These are phyloP conservation scores for Drechslerella stenobrocha DNA, from an alignment of 2,329 filamentous ascomycete species.

Conservation along the genomic window DNA sequence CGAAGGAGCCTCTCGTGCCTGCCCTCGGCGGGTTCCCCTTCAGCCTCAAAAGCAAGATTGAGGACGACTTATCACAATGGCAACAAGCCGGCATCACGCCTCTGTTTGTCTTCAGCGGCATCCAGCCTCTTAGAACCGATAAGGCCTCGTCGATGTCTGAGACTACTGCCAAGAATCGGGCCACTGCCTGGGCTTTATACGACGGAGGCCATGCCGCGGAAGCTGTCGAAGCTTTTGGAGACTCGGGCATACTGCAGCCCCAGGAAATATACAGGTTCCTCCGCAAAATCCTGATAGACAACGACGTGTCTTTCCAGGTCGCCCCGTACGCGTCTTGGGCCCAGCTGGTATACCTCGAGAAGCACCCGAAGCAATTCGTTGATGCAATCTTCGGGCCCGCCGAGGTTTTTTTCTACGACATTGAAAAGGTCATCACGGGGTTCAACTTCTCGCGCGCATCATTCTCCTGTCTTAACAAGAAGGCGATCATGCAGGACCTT, in stretches of 20 bases:
- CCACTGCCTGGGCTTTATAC: constrained; percentile 84
- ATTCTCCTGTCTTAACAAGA: constrained; percentile 68
- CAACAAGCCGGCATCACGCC: constrained; percentile 71
- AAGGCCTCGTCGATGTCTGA: constrained; percentile 65
- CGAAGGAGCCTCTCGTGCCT: constrained; percentile 82
- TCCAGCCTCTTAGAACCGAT: constrained; percentile 76
- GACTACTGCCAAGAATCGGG: constrained; percentile 69
- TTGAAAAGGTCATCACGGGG: constrained; percentile 54
- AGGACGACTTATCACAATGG: constrained; percentile 74
- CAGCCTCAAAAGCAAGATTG: constrained; percentile 73
- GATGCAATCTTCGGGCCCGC: constrained; percentile 53
- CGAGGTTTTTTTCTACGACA: constrained; percentile 53
- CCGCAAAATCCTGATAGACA: constrained; percentile 51
- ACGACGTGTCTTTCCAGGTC: constrained; percentile 53
- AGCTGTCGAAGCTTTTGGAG: constrained; percentile 84
- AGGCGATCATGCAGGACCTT: constrained; percentile 70
- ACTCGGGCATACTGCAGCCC: constrained; percentile 65
- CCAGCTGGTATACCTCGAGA: constrained; percentile 53
- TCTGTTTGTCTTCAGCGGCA: constrained; percentile 88
- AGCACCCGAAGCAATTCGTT: constrained; percentile 52
- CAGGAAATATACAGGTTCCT: constrained; percentile 51
- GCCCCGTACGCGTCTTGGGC: constrained; percentile 53
- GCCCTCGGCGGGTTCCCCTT: constrained; percentile 86
- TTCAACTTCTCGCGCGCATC: constrained; percentile 71
- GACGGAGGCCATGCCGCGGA: constrained; percentile 75